Evolutionary conservation across 2,329 filamentous ascomycete genomes (phyloP), one percentile per base, ranked within the genome.

Genomic region (Periconia sp.): DNA sequence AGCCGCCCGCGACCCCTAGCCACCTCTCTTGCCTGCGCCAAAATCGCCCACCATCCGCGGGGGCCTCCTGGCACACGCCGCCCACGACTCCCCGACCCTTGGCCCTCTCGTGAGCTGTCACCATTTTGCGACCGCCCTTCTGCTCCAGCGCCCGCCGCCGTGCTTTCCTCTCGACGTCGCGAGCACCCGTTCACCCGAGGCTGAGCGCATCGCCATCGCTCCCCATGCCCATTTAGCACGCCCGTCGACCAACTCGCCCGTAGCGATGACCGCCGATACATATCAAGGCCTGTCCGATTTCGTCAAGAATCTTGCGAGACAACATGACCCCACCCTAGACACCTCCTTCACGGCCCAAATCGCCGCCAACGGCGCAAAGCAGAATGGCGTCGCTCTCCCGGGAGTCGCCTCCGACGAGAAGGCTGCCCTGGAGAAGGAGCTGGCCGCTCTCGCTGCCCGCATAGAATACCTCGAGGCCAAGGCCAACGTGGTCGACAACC

Each of bases 401-500:
- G 94, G 94, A 45, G 80, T 83, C 44, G 81, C 90, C 46, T 87
- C 82, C 31, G 73, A 83, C 24, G 87, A 87, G 55, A 97, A 97
- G 74, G 79, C 82, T 55, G 80, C 80, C 22, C 82, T 97, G 48
- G 91, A 97, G 73, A 79, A 80, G 47, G 92, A 97, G 73, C 81
- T 99, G 44, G 82, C 86, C 36, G 86, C 88, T 42, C 81, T 97
- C 52, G 82, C 86, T 46, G 75, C 85, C 49, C 81, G 94, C 56
- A 84, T 97, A 56, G 87, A 91, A 53, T 84, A 86, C 54, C 83
- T 97, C 57, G 92, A 97, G 76, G 83, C 84, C 57, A 87, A 87
- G 73, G 87, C 88, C 54, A 82, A 81, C 63, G 75, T 80, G 44
- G 70, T 80, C 45, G 78, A 79, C 53, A 75, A 79, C 51, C 78